phyloP scores from a whole-genome alignment of 371 early-diverging fungal genomes.

The Saksenaea oblongispora region DNA sequence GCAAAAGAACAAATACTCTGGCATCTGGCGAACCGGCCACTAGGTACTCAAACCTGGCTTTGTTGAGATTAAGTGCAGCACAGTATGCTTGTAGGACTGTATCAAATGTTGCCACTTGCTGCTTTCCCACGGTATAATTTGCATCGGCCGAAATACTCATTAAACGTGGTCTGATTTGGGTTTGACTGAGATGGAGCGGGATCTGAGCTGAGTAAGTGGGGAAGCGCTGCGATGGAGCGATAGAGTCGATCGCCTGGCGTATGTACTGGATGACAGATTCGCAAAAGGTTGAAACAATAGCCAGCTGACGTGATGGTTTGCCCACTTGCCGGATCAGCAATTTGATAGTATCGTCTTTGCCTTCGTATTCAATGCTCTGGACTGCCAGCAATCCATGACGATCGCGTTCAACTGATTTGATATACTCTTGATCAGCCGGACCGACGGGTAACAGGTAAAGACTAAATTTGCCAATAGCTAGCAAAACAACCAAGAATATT shows the following conservation, averaged over 20 bases:
- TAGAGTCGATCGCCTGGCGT: conserved; percentile 31
- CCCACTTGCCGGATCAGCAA: conserved; percentile 29
- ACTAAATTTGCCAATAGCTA: conserved; percentile 45
- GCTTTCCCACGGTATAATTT: background rate
- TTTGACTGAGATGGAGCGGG: conserved; percentile 18
- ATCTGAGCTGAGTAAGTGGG: conserved; percentile 14
- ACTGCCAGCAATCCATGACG: conserved; percentile 42
- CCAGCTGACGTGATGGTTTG: conserved; percentile 22
- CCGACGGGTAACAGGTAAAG: conserved; percentile 34
- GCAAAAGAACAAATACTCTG: conserved; percentile 22
- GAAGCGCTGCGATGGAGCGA: conserved; percentile 12
- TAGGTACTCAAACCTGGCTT: conserved; percentile 27
- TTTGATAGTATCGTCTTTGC: conserved; percentile 35
- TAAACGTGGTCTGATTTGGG: conserved; percentile 5
- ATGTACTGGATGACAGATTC: conserved; percentile 35
- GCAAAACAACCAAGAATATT: conserved; percentile 27
- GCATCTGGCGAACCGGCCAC: conserved; percentile 10
- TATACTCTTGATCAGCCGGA: conserved; percentile 20
- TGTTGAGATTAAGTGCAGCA: conserved; percentile 46
- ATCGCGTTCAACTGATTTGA: conserved; percentile 36
- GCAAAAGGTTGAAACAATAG: conserved; percentile 32
- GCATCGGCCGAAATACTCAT: conserved; percentile 11
- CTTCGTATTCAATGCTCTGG: conserved; percentile 25
- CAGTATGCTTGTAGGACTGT: conserved; percentile 33
- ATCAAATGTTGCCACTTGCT: conserved; percentile 9